Evolutionary conservation across 805 yeast genomes (phyloP), one percentile per base, ranked within the genome.

Genomic region (Kregervanrija pseudodelftensis): DNA sequence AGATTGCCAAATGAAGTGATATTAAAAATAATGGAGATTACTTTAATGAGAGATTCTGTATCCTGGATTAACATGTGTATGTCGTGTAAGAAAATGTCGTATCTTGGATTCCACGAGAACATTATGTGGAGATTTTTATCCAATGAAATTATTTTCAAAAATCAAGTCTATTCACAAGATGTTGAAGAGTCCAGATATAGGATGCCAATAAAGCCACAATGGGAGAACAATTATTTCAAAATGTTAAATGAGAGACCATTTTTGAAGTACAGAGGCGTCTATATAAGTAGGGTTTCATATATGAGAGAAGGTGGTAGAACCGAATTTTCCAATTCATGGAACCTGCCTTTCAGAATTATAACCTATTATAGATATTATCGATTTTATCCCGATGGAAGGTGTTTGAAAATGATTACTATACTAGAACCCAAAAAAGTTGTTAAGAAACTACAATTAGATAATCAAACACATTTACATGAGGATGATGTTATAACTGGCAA

Each of bases 361-460:
- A 86, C 96, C 0, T 91, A 91, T 58, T 91, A 87, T 59, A 68
- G 99, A 50, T 93, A 89, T 61, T 64, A 82, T 33, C 70, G 97
- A 49, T 89, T 91, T 57, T 85, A 73, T 59, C 81, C 82, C 0
- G 84, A 85, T 56, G 97, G 98, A 0, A 67, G 74, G 1, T 83
- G 87, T 48, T 65, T 85, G 37, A 77, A 84, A 57, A 71, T 85
- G 30, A 71, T 87, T 28, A 77, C 95, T 0, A 74, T 83, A 3
- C 70, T 78, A 44, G 91, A 85, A 54, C 98, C 98, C 0, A 59
- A 63, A 2, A 61, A 66, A 37, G 80, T 89, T 1, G 81, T 90
- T 2, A 82, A 82, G 3, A 66, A 66, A 42, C 70, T 85, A 42
- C 58, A 58, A 8, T 56, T 57, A 30, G 54, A 59, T 36, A 57